These are phyloP conservation scores for Xenosphaeropsis pyriputrescens DNA, from an alignment of 2,329 filamentous ascomycete genomes.

Conservation along the genomic window DNA sequence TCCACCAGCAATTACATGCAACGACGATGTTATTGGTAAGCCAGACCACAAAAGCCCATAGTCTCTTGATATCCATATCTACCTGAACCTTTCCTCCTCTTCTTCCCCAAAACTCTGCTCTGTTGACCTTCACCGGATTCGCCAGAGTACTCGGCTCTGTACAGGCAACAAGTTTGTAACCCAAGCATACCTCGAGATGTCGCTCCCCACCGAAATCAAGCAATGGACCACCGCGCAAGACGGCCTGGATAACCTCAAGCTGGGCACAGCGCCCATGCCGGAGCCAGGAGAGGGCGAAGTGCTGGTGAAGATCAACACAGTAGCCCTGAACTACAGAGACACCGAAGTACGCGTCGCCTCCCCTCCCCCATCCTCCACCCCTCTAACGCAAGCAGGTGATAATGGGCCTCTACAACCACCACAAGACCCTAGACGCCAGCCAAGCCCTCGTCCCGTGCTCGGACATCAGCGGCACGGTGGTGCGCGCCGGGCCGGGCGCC, in stretches of 20 bases:
- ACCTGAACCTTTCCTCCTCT: too few species aligned
- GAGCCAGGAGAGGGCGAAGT: conserved; percentile 31
- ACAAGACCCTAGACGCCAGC: conserved; percentile 31
- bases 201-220: conserved; percentile 15
- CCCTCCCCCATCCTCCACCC: too few species aligned
- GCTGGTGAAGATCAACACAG: conserved; percentile 14
- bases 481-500: conserved; percentile 28
- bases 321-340: conserved; percentile 15
- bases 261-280: conserved; percentile 28
- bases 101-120: too few species aligned
- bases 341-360: conserved; percentile 8
- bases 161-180: too few species aligned
- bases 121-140: too few species aligned
- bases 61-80: too few species aligned
- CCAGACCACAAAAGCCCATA: too few species aligned
- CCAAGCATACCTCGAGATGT: conserved; percentile 6
- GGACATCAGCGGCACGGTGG: conserved; percentile 53
- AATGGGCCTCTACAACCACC: conserved; percentile 53
- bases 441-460: conserved; percentile 45
- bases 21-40: too few species aligned
- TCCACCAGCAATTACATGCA: too few species aligned
- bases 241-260: conserved; percentile 36
- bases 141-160: too few species aligned
- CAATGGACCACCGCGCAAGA: conserved; percentile 41
- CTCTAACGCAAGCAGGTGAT: background rate